These are phyloP conservation scores for Cryphonectria japonica DNA, from an alignment of 2,329 filamentous ascomycete genomes.

Conservation along the genomic window DNA sequence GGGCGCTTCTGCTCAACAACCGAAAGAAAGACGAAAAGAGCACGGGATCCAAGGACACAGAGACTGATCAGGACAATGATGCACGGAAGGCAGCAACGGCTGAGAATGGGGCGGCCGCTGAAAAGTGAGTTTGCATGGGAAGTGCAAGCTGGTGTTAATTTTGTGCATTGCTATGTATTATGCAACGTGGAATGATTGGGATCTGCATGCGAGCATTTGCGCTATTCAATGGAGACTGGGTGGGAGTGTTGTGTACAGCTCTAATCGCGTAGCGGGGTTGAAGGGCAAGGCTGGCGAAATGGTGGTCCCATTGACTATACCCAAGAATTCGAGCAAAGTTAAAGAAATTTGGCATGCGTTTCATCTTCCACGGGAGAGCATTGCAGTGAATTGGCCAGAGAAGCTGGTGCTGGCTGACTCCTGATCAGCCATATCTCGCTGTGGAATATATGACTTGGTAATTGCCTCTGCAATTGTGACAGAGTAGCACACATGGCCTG, in stretches of 20 bases:
- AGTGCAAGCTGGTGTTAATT: not conserved
- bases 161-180: not conserved
- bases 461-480: too few species aligned
- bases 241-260: not conserved
- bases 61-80: not conserved
- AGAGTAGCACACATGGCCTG: too few species aligned
- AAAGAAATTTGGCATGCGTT: not conserved
- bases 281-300: not conserved
- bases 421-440: too few species aligned
- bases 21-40: constrained; percentile 25
- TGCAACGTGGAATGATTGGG: constrained; percentile 1
- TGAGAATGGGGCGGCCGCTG: not conserved
- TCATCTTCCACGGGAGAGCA: not conserved
- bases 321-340: not conserved
- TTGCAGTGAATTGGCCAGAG: not conserved
- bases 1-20: constrained; percentile 51
- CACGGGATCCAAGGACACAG: not conserved
- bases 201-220: not conserved
- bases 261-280: not conserved
- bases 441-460: too few species aligned
- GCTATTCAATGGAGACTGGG: not conserved
- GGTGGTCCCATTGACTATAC: constrained; percentile 2
- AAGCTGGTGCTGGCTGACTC: not conserved
- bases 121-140: not conserved
- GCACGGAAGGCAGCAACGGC: not conserved